A percentile compares a stretch with the other conserved stretches of the same genome.
Evolutionary conservation across 2,329 filamentous ascomycete genomes (phyloP).

Genomic region (Diaporthe aspalathi): DNA sequence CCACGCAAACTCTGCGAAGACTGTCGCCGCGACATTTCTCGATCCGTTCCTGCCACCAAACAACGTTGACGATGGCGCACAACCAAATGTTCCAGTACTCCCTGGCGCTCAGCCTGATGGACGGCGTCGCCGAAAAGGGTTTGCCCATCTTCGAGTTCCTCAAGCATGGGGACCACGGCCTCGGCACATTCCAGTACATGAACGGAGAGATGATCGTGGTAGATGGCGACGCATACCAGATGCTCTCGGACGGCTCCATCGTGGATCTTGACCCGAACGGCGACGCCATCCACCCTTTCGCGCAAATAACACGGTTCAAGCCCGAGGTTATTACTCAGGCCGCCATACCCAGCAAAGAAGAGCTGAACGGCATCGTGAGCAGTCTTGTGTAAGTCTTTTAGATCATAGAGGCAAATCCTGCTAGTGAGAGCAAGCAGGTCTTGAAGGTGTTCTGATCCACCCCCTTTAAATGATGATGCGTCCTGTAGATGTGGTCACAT

Average conservation of each 20-base stretch:
- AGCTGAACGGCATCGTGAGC: conserved; percentile 42
- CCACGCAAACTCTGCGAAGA: neutral
- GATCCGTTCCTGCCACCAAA: neutral
- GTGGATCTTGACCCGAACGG: conserved; percentile 42
- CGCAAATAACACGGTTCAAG: conserved; percentile 48
- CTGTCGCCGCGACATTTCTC: too few relatives aligned
- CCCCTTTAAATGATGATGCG: neutral
- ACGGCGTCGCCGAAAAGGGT: conserved; percentile 49
- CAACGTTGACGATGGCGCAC: conserved; percentile 42
- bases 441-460: too few relatives aligned
- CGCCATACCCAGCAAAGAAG: conserved; percentile 44
- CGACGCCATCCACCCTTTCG: conserved; percentile 46
- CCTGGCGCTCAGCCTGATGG: conserved; percentile 50
- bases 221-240: conserved; percentile 48
- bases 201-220: conserved; percentile 51
- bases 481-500: neutral
- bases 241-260: conserved; percentile 49
- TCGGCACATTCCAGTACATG: conserved; percentile 51
- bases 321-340: conserved; percentile 40
- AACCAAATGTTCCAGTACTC: conserved; percentile 52
- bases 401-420: too few relatives aligned
- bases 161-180: conserved; percentile 49
- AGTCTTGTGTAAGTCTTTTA: conserved; percentile 36
- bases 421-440: too few relatives aligned
- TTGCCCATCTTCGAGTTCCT: conserved; percentile 46